Percentiles rank a stretch among this genome's conserved stretches.
Conservation (phyloP, 164 flowering plant genomes). For the Aristolochia contorta region DNA sequence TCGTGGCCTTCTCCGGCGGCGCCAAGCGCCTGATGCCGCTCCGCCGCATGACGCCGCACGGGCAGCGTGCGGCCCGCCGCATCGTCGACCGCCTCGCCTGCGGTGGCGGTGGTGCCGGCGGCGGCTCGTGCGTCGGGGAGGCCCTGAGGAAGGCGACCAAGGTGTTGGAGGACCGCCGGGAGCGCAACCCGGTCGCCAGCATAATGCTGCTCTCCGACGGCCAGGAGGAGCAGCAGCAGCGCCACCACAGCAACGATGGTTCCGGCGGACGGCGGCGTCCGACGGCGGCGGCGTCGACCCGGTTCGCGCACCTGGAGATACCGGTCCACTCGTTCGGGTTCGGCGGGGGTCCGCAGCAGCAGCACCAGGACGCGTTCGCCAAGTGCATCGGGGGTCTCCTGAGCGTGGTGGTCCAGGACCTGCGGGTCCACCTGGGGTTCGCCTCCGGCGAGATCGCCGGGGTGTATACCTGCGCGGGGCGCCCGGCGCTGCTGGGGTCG, state of each 20-base stretch:
- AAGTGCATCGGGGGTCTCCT: conserved; percentile 77
- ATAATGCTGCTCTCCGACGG: conserved; percentile 85
- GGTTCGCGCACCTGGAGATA: conserved; percentile 86
- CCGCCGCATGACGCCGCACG: conserved; percentile 60
- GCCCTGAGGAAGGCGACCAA: conserved; percentile 71
- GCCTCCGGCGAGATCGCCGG: conserved; percentile 57
- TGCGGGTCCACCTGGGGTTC: conserved; percentile 52
- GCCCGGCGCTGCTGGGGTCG: conserved; percentile 38
- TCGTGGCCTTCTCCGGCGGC: conserved; percentile 51
- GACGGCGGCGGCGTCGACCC: conserved; percentile 29
- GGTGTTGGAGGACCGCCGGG: conserved; percentile 81
- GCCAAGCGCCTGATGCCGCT: conserved; percentile 57
- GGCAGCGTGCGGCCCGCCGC: conserved; percentile 58
- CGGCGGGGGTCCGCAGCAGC: conserved; percentile 15
- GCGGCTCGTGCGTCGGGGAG: conserved; percentile 56
- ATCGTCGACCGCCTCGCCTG: conserved; percentile 56
- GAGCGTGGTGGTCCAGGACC: conserved; percentile 82
- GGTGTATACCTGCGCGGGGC: conserved; percentile 42
- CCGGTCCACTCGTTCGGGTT: conserved; percentile 58
- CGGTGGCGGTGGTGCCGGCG: conserved; percentile 80
- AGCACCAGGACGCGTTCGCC: conserved; percentile 53
- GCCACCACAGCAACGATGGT: no score
- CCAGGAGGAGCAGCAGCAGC: conserved; percentile 49
- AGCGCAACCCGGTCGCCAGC: conserved; percentile 80
- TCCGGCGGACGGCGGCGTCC: conserved; percentile 17